Conservation (phyloP, 2,329 filamentous ascomycete species). For the Camillea tinctor region DNA sequence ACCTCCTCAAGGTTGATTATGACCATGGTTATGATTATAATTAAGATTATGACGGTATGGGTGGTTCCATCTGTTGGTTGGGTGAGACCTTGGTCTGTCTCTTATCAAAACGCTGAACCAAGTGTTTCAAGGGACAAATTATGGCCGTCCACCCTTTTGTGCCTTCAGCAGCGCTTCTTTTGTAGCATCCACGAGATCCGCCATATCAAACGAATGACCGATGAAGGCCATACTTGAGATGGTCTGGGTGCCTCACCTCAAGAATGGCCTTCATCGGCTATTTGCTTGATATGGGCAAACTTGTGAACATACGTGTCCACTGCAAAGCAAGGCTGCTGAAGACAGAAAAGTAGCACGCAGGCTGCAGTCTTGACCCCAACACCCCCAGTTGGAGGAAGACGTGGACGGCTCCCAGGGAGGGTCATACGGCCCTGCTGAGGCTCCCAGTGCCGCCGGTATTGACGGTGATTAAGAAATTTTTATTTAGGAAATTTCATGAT, state of each 20-base stretch:
- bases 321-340: constrained; percentile 53
- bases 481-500: no score
- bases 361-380: constrained; percentile 58
- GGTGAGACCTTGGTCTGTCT: constrained; percentile 18
- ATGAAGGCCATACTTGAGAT: constrained; percentile 55
- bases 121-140: constrained; percentile 41
- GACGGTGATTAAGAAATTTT: no score
- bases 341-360: constrained; percentile 56
- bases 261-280: no score
- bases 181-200: constrained; percentile 47
- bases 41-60: no score
- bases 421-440: no score
- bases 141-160: constrained; percentile 62
- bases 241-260: constrained; percentile 50
- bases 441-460: no score
- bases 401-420: no score
- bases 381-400: no score
- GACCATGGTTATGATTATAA: no score
- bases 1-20: no score
- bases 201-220: constrained; percentile 55
- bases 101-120: constrained; percentile 37
- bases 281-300: no score
- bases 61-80: no score
- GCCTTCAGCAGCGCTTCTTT: constrained; percentile 52
- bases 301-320: constrained; percentile 58